phyloP scores from a whole-genome alignment of 768 basidiomycete genomes.

The Rhodotorula kratochvilovae region DNA sequence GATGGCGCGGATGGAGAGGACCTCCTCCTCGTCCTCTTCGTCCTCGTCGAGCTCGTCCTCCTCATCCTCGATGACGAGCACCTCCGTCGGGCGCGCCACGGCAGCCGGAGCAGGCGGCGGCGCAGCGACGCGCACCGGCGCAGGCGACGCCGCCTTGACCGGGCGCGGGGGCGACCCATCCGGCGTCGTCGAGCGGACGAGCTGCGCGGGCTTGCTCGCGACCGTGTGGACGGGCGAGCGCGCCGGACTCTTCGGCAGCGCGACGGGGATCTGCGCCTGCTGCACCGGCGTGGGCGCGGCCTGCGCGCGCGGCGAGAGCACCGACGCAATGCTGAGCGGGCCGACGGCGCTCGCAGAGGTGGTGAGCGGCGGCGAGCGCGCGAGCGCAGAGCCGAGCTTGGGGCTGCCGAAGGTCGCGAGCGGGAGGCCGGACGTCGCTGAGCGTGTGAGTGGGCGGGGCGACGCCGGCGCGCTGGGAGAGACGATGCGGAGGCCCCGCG shows the following conservation, averaged over 20 bases:
- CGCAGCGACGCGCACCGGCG: neutral
- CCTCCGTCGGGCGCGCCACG: neutral
- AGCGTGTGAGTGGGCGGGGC: constrained; percentile 20
- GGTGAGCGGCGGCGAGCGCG: neutral
- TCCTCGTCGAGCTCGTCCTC: constrained; percentile 9
- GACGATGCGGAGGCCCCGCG: constrained; percentile 3
- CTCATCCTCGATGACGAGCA: neutral
- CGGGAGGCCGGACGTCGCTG: constrained; percentile 25
- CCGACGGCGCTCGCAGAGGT: neutral
- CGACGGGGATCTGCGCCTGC: neutral
- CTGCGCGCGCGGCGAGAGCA: constrained; percentile 7
- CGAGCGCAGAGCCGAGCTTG: neutral
- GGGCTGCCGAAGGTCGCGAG: constrained; percentile 25
- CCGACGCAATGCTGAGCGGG: neutral
- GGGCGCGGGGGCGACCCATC: constrained; percentile 11
- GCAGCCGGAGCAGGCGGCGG: neutral
- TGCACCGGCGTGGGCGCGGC: neutral
- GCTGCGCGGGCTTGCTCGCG: neutral
- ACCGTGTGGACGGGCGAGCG: constrained; percentile 4
- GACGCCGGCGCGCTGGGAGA: constrained; percentile 18
- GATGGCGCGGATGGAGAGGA: constrained; percentile 17
- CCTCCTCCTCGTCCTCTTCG: constrained; percentile 10
- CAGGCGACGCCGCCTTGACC: neutral
- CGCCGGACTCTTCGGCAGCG: neutral
- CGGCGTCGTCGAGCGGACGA: constrained; percentile 24